Percentiles rank a stretch among this genome's conserved stretches.
phyloP scores from a whole-genome alignment of 1,284 basidiomycete genomes.

The Phellinidium pouzarii region DNA sequence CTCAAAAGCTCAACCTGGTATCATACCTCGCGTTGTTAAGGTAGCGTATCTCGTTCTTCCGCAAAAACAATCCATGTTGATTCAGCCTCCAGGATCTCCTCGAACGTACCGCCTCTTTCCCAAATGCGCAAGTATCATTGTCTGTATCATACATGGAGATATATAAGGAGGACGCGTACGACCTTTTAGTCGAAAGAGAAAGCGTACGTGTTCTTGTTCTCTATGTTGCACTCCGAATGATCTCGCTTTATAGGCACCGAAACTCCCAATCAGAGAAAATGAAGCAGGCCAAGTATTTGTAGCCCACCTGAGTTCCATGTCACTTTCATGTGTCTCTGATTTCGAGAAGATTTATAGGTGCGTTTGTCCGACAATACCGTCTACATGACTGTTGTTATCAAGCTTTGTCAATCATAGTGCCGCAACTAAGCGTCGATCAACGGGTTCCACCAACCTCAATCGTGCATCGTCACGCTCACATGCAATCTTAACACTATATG shows the following conservation, averaged over 20 bases:
- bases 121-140: constrained; percentile 36
- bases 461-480: constrained; percentile 76
- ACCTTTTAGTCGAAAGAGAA: constrained; percentile 65
- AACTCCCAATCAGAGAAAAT: constrained; percentile 75
- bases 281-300: constrained; percentile 71
- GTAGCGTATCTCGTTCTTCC: constrained; percentile 32
- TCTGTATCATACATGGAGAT: constrained; percentile 78
- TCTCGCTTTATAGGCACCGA: constrained; percentile 48
- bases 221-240: neutral
- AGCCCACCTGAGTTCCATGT: constrained; percentile 54
- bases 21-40: constrained; percentile 71
- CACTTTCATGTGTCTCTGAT: constrained; percentile 47
- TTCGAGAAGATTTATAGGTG: constrained; percentile 64
- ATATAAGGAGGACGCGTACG: constrained; percentile 81
- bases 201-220: constrained; percentile 39
- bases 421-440: constrained; percentile 69
- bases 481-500: constrained; percentile 69
- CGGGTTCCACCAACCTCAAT: constrained; percentile 78
- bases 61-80: constrained; percentile 1
- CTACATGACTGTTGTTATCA: neutral
- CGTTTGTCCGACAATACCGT: constrained; percentile 25
- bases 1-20: constrained; percentile 55
- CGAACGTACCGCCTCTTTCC: constrained; percentile 17
- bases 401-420: constrained; percentile 32
- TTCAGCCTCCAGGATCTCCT: constrained; percentile 25